Conservation (phyloP, 352 stramenopile species). For the Phytophthora cajani region DNA sequence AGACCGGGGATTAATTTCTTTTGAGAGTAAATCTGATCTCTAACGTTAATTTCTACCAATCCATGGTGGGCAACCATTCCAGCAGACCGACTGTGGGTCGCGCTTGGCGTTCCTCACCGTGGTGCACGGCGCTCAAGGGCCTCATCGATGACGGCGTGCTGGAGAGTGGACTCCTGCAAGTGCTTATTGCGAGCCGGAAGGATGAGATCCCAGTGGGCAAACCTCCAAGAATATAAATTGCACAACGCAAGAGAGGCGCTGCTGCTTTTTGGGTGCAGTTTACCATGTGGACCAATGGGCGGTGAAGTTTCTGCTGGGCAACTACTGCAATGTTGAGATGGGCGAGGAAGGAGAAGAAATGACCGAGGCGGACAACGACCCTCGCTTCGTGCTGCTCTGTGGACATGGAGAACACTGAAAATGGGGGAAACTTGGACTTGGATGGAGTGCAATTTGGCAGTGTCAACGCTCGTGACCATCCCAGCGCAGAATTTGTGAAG, state of each 20-base stretch:
- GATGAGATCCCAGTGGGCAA: no score
- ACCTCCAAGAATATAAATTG: no score
- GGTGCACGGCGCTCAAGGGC: neutral
- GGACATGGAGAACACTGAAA: neutral
- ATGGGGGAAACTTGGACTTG: neutral
- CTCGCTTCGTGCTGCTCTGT: neutral
- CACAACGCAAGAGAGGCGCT: neutral
- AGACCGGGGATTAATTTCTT: no score
- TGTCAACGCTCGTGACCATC: neutral
- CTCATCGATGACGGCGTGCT: neutral
- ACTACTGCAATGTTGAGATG: neutral
- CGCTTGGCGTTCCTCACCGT: neutral
- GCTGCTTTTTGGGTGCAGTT: neutral
- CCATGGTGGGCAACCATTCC: no score
- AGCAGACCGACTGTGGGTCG: no score
- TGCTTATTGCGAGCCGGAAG: no score
- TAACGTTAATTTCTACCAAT: no score
- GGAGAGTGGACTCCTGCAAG: no score
- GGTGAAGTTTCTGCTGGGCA: neutral
- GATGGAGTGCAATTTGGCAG: neutral
- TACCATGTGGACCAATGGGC: neutral
- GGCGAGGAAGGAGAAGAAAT: neutral
- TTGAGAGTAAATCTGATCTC: no score
- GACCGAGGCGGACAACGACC: neutral
- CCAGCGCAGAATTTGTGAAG: neutral